These are phyloP conservation scores for Hericium rajendrae DNA, from an alignment of 768 basidiomycete genomes.

Conservation along the genomic window DNA sequence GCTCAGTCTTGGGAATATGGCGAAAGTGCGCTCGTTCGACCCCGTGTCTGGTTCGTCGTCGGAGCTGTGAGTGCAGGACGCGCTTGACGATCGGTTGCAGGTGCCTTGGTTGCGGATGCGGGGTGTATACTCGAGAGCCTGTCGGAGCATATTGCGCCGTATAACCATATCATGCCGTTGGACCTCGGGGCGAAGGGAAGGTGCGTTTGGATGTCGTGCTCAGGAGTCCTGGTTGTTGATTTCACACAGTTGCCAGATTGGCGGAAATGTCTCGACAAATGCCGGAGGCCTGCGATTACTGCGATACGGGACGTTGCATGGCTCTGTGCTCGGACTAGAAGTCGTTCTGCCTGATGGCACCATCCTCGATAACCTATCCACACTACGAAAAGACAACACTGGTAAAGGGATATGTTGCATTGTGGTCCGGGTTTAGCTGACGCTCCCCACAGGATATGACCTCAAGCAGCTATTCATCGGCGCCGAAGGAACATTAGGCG, in stretches of 20 bases:
- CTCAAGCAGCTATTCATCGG: conserved; percentile 98
- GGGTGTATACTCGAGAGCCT: conserved; percentile 89
- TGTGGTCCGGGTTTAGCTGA: neutral
- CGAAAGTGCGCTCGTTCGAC: conserved; percentile 73
- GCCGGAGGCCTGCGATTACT: conserved; percentile 93
- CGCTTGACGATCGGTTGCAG: conserved; percentile 27
- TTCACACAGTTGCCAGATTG: conserved; percentile 79
- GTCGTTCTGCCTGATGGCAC: conserved; percentile 93
- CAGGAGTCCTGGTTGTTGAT: neutral
- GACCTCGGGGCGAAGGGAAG: conserved; percentile 96
- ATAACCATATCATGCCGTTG: conserved; percentile 93
- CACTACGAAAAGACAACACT: conserved; percentile 94
- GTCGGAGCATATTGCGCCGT: conserved; percentile 74
- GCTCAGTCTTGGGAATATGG: conserved; percentile 76
- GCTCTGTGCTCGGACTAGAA: conserved; percentile 89
- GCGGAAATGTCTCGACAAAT: conserved; percentile 94
- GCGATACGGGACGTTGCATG: conserved; percentile 92
- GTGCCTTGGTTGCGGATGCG: conserved; percentile 86
- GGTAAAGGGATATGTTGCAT: conserved; percentile 35
- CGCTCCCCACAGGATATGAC: conserved; percentile 65
- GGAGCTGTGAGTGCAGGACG: conserved; percentile 1
- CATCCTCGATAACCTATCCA: conserved; percentile 80
- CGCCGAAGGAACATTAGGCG: conserved; percentile 90
- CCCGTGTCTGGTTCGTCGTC: conserved; percentile 58
- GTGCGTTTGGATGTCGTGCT: conserved; percentile 26